phyloP scores from a whole-genome alignment of 179 eudicot species.

The Spergularia azorica region DNA sequence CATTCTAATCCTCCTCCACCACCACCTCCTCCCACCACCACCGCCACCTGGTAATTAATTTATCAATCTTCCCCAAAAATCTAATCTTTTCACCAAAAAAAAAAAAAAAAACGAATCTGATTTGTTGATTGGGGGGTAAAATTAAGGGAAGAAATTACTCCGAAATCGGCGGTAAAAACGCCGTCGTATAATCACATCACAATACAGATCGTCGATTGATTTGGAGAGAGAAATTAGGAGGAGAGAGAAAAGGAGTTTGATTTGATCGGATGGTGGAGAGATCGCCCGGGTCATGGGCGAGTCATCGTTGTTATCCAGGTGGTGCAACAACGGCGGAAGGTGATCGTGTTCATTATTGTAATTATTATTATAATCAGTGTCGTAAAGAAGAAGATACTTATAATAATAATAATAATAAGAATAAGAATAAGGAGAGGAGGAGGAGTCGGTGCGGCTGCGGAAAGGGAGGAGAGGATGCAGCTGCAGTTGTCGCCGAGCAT shows the following conservation, averaged over 20 bases:
- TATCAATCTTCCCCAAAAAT: no score
- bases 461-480: conserved; percentile 75
- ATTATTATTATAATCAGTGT: not conserved
- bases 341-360: not conserved
- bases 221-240: not conserved
- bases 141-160: no score
- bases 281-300: conserved; percentile 5
- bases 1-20: no score
- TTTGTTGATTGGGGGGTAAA: no score
- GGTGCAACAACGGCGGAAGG: conserved; percentile 1
- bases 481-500: conserved; percentile 97
- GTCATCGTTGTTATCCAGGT: not conserved
- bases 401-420: not conserved
- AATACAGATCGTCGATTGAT: not conserved
- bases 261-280: conserved; percentile 33
- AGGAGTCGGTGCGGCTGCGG: not conserved
- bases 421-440: not conserved
- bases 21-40: no score
- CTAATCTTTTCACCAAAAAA: no score
- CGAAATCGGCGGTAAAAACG: no score
- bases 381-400: conserved; percentile 6
- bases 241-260: not conserved
- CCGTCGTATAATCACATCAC: no score
- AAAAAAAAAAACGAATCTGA: no score
- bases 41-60: no score